These are phyloP conservation scores for Pseudogymnoascus sp. DNA, from an alignment of 2,329 filamentous ascomycete species.

Conservation along the genomic window DNA sequence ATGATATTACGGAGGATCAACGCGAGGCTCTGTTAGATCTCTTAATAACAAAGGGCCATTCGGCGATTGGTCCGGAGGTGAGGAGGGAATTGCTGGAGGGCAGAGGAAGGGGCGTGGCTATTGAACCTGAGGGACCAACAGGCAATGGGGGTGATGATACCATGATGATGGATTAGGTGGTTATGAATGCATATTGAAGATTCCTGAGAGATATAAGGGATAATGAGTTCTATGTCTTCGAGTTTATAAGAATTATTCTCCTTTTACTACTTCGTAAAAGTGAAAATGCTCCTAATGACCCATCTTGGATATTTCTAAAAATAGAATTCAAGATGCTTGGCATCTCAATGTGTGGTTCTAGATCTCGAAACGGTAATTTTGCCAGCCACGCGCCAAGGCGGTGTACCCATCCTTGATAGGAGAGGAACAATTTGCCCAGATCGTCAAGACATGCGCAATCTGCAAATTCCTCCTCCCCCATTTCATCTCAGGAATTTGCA, in stretches of 20 bases:
- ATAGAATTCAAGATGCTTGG: not conserved
- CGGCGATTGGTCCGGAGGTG: constrained; percentile 83
- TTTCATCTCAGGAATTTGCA: not conserved
- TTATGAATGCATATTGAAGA: constrained; percentile 4
- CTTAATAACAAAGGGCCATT: constrained; percentile 74
- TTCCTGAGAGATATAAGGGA: not conserved
- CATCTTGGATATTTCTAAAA: not conserved
- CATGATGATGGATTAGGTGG: constrained; percentile 57
- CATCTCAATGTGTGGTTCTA: not conserved
- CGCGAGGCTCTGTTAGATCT: constrained; percentile 84
- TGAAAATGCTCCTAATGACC: not conserved
- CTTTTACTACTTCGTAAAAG: not conserved
- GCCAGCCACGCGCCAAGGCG: not conserved
- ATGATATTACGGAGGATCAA: constrained; percentile 94
- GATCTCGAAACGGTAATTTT: not conserved
- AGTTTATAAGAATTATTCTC: not conserved
- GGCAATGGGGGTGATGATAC: constrained; percentile 71
- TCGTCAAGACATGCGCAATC: not conserved
- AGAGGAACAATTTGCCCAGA: constrained; percentile 4
- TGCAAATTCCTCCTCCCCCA: not conserved
- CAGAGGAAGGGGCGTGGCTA: constrained; percentile 67
- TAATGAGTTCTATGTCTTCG: not conserved
- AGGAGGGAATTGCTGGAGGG: constrained; percentile 81
- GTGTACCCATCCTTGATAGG: constrained; percentile 1
- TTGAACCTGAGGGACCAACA: constrained; percentile 46